Percentiles rank a stretch among this genome's conserved stretches.
phyloP scores from a whole-genome alignment of 1,284 basidiomycete genomes.

The Malassezia sympodialis region DNA sequence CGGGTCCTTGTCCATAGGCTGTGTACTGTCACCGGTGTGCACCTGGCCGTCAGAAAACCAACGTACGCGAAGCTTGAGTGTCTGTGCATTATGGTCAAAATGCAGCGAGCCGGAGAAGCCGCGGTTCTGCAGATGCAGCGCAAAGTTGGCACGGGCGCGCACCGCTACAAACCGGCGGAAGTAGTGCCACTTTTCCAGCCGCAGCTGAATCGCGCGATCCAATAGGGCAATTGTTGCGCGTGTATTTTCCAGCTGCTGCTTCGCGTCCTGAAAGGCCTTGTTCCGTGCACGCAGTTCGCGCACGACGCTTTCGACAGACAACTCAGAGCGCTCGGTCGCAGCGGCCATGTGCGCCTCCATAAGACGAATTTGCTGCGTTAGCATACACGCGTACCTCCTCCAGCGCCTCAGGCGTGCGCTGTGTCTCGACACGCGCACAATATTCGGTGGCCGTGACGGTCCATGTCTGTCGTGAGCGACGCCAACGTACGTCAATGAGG shows the following conservation, averaged over 20 bases:
- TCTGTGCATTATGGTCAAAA: conserved; percentile 67
- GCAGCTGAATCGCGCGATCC: conserved; percentile 57
- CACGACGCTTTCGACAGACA: conserved; percentile 10
- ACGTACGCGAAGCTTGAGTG: conserved; percentile 61
- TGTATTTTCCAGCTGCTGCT: conserved; percentile 63
- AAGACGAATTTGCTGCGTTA: conserved; percentile 9
- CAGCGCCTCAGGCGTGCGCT: conserved; percentile 56
- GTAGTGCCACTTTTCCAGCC: conserved; percentile 68
- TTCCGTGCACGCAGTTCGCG: conserved; percentile 51
- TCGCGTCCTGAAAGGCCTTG: conserved; percentile 58
- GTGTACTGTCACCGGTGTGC: conserved; percentile 66
- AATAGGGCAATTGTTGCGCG: conserved; percentile 35
- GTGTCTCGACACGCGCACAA: conserved; percentile 56
- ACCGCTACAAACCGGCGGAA: conserved; percentile 76
- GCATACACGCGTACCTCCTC: conserved; percentile 33
- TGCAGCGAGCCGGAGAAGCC: conserved; percentile 53
- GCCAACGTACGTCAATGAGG: conserved; percentile 8
- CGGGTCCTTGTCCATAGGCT: conserved; percentile 51
- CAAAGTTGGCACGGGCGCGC: conserved; percentile 72
- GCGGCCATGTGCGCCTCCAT: conserved; percentile 13
- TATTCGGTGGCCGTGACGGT: conserved; percentile 56
- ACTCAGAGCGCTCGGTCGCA: background rate
- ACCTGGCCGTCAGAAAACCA: conserved; percentile 51
- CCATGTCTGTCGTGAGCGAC: conserved; percentile 11
- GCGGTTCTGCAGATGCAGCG: conserved; percentile 68